Base-by-base conservation (phyloP, 768 basidiomycete genomes). In the Phylloporus arenicola region DNA sequence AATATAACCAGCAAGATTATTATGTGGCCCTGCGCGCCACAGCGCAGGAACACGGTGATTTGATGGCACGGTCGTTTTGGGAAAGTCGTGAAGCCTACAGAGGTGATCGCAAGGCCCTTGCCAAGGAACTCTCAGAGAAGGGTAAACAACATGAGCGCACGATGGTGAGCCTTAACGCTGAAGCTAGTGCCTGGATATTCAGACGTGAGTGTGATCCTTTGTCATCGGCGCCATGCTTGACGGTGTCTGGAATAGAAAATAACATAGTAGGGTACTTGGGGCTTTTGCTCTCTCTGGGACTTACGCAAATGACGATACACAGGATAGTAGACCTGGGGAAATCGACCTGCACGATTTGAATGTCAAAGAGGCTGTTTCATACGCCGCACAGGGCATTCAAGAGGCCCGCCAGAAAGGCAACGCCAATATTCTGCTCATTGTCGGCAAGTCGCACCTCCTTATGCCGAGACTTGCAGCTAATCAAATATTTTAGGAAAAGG, bases 261-360 rank as follows among this genome's bases (percentile, higher is more conserved):
- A 92, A 94, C 71, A 75, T 76, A 70, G 86, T 84, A 48, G 20
- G 60, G 34, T 11, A 12, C 4, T 2, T 7, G n/a, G n/a, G n/a
- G n/a, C n/a, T 5, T 4, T 17, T 0, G 17, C 41, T 44, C 8
- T 22, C 12, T 39, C 8, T 17, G 22, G 34, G 2, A 11, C 42
- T 34, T 11, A 37, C 35, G 45, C 11, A 45, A 35, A 19, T 17
- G 24, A 24, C 16, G 19, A 7, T 14, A n/a, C 1, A 55, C 60
- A 84, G 80, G 82, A 87, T 53, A 83, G 84, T 45, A 67, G 78
- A 51, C 76, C 77, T 0, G 88, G 85, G 2, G 88, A 92, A 65
- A 72, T 96, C 40, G 90, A 97, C 67, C 70, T 97, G 20, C 94
- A 97, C 62, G 94, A 92, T 2, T 71, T 98, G 4, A 95, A 90